Evolutionary conservation across 371 early-diverging fungal genomes (phyloP).

Genomic region (Circinella minor): DNA sequence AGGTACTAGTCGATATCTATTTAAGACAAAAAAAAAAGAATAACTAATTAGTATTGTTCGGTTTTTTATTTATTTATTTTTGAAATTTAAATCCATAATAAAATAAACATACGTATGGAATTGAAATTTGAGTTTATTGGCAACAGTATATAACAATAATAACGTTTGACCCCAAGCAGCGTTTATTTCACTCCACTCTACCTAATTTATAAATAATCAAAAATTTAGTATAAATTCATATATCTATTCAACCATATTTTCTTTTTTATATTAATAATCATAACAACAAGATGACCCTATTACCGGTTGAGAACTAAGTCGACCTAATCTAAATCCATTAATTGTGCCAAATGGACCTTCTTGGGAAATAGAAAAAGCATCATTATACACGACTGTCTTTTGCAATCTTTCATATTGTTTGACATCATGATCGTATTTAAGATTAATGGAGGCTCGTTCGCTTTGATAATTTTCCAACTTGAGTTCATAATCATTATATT

Average conservation of each 20-base stretch:
- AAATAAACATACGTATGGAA: constrained; percentile 68
- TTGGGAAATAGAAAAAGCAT: constrained; percentile 87
- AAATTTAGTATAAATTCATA: background rate
- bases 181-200: constrained; percentile 97
- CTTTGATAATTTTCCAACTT: constrained; percentile 68
- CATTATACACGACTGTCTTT: constrained; percentile 93
- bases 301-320: constrained; percentile 74
- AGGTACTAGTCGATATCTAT: constrained; percentile 83
- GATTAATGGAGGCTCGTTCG: constrained; percentile 81
- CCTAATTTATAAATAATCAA: constrained; percentile 32
- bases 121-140: constrained; percentile 80
- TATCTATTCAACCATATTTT: background rate
- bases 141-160: constrained; percentile 85
- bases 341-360: constrained; percentile 91
- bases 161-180: constrained; percentile 95
- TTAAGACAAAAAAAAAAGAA: background rate
- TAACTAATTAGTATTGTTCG: background rate
- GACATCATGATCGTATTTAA: constrained; percentile 79
- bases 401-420: constrained; percentile 82
- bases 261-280: background rate
- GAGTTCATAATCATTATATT: constrained; percentile 73
- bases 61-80: background rate
- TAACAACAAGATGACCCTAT: no score
- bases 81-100: background rate
- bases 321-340: constrained; percentile 92